These are phyloP conservation scores for Entomophthora muscae DNA, from an alignment of 371 early-diverging fungal species.

Conservation along the genomic window DNA sequence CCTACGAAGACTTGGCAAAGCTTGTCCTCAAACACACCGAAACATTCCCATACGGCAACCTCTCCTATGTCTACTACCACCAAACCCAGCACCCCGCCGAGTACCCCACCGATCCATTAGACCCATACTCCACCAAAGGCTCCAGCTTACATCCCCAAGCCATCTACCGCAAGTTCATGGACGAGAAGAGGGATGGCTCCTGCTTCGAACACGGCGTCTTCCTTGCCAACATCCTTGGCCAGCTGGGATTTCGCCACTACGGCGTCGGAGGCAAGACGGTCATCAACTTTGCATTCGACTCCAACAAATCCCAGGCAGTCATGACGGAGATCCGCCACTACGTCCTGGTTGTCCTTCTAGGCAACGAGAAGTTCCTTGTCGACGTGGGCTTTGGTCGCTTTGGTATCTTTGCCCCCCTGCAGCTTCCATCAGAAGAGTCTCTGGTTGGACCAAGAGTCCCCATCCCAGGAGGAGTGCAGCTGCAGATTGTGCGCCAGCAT, in stretches of 20 bases:
- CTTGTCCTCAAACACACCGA: not conserved
- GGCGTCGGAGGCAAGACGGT: not conserved
- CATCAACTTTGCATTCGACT: not conserved
- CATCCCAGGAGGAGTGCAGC: not conserved
- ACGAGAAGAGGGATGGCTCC: conserved; percentile 5
- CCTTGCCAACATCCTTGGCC: not conserved
- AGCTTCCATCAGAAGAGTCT: not conserved
- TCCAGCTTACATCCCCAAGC: not conserved
- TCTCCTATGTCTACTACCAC: not conserved
- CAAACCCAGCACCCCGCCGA: not conserved
- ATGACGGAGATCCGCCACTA: conserved; percentile 1
- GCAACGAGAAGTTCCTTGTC: not conserved
- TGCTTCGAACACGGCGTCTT: conserved; percentile 1
- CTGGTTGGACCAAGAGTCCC: not conserved
- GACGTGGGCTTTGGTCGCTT: not conserved
- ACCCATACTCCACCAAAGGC: not conserved
- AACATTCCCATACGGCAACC: not conserved
- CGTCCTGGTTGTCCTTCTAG: not conserved
- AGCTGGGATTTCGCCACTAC: not conserved
- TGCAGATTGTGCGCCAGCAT: not conserved
- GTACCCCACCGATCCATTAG: not conserved
- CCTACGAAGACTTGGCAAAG: not conserved
- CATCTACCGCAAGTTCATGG: conserved; percentile 1
- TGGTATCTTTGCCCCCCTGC: not conserved
- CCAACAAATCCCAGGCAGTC: not conserved